These are phyloP conservation scores for Ascochyta koolunga DNA, from an alignment of 2,329 filamentous ascomycete species.

Conservation along the genomic window DNA sequence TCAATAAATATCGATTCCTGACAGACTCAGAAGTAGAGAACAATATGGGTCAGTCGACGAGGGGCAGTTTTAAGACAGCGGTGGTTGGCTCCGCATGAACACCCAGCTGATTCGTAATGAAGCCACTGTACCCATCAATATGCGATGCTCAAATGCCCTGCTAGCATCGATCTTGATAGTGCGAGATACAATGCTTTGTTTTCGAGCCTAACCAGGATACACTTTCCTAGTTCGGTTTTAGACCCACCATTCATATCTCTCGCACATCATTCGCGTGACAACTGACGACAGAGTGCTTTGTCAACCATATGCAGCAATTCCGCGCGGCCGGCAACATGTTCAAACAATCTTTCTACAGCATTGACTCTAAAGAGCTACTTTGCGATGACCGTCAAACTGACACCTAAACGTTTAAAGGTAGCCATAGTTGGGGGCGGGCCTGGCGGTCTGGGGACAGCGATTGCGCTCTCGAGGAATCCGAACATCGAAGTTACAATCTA, in stretches of 20 bases:
- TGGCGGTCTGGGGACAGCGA: slow-evolving; percentile 52
- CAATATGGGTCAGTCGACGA: too few relatives aligned
- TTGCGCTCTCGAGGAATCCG: slow-evolving; percentile 52
- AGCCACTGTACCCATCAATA: too few relatives aligned
- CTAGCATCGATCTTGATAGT: too few relatives aligned
- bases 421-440: slow-evolving; percentile 52
- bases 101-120: too few relatives aligned
- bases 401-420: slow-evolving; percentile 18
- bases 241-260: slow-evolving; percentile 1
- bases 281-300: slow-evolving; percentile 20
- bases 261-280: slow-evolving; percentile 23
- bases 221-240: neutral
- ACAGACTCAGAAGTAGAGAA: too few relatives aligned
- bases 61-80: too few relatives aligned
- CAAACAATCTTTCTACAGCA: neutral
- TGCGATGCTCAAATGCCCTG: too few relatives aligned
- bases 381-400: slow-evolving; percentile 16
- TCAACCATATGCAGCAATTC: slow-evolving; percentile 12
- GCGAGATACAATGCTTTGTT: too few relatives aligned
- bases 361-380: neutral
- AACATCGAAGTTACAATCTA: slow-evolving; percentile 53
- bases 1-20: too few relatives aligned
- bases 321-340: neutral
- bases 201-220: neutral
- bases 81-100: too few relatives aligned